phyloP scores from a whole-genome alignment of 345 rosid species.

The Gossypium longicalyx region DNA sequence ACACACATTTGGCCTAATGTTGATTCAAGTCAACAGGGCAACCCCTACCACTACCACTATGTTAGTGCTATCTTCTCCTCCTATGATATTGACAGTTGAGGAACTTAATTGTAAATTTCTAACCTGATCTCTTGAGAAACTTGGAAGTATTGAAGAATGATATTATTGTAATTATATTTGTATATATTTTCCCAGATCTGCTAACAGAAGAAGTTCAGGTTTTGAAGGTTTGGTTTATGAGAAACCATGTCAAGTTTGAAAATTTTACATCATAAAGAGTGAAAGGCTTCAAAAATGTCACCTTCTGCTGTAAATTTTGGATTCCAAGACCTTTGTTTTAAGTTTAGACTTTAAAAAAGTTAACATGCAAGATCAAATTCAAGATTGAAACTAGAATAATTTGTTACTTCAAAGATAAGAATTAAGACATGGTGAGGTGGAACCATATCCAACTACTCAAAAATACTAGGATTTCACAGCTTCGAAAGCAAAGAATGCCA shows the following conservation, averaged over 20 bases:
- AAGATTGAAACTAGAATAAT: not conserved
- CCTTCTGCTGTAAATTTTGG: too few relatives aligned
- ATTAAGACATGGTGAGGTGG: conserved; percentile 19
- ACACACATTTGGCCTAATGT: too few relatives aligned
- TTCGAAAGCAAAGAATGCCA: conserved; percentile 33
- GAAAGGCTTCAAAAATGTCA: too few relatives aligned
- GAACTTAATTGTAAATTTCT: too few relatives aligned
- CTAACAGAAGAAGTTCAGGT: too few relatives aligned
- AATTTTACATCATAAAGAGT: too few relatives aligned
- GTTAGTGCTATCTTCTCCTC: not conserved
- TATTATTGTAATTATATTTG: too few relatives aligned
- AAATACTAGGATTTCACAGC: conserved; percentile 13
- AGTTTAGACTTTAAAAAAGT: too few relatives aligned
- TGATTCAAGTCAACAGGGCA: not conserved
- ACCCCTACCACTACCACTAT: not conserved
- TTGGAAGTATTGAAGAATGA: not conserved
- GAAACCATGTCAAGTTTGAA: too few relatives aligned
- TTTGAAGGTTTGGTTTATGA: too few relatives aligned
- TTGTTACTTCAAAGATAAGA: conserved; percentile 1
- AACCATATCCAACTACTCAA: conserved; percentile 2
- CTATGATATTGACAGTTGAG: conserved; percentile 10
- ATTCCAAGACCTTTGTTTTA: too few relatives aligned
- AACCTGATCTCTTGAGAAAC: not conserved
- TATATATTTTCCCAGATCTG: too few relatives aligned
- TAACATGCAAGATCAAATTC: not conserved